These are phyloP conservation scores for Dendrothele bispora DNA, from an alignment of 768 basidiomycete genomes.

Conservation along the genomic window DNA sequence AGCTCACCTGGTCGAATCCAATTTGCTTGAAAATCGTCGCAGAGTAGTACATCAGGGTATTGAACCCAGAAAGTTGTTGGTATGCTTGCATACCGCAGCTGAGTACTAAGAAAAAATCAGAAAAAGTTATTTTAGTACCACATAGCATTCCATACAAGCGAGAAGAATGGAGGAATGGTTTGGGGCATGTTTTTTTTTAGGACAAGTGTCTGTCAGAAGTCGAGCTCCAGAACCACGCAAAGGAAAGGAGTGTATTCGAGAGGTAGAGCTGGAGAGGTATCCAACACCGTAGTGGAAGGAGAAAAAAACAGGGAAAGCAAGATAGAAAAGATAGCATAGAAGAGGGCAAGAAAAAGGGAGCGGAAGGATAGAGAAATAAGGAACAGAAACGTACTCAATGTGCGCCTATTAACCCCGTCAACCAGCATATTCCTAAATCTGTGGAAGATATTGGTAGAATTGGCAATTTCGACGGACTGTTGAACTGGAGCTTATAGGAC, in stretches of 20 bases:
- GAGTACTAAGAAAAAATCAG: constrained; percentile 52
- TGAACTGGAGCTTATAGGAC: constrained; percentile 60
- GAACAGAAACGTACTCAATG: constrained; percentile 56
- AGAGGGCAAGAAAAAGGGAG: background rate
- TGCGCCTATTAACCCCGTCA: constrained; percentile 61
- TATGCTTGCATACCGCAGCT: constrained; percentile 80
- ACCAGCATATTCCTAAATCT: constrained; percentile 55
- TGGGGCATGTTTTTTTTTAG: too few relatives aligned
- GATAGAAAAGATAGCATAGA: background rate
- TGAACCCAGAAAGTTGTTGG: constrained; percentile 84
- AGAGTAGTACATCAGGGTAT: constrained; percentile 74
- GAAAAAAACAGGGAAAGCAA: too few relatives aligned
- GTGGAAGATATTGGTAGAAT: constrained; percentile 59
- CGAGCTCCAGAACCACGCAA: too few relatives aligned
- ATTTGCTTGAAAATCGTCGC: constrained; percentile 79
- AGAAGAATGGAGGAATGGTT: too few relatives aligned
- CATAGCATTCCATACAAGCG: too few relatives aligned
- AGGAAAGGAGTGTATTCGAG: background rate
- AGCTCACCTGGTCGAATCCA: constrained; percentile 82
- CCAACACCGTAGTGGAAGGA: too few relatives aligned
- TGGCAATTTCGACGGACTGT: constrained; percentile 58
- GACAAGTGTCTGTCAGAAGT: too few relatives aligned
- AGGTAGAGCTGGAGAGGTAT: too few relatives aligned
- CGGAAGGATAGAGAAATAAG: background rate
- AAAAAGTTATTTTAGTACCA: too few relatives aligned